phyloP scores from a whole-genome alignment of 768 basidiomycete species.

The Podaxis pistillaris region DNA sequence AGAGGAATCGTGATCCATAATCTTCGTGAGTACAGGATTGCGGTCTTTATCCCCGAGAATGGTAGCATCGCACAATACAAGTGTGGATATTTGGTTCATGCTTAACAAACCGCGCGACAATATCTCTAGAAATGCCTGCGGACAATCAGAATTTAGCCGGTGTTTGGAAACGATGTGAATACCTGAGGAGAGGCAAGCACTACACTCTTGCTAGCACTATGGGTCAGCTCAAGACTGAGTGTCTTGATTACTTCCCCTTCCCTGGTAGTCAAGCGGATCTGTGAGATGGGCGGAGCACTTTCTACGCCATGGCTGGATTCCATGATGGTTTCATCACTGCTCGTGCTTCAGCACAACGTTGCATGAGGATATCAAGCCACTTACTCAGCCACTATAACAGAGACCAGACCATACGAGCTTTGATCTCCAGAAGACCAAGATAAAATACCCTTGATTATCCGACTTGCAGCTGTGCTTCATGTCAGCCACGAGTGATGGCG shows the following conservation, averaged over 20 bases:
- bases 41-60: constrained; percentile 34
- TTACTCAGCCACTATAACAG: constrained; percentile 1
- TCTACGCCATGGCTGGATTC: neutral
- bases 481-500: neutral
- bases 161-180: neutral
- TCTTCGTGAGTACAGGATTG: constrained; percentile 32
- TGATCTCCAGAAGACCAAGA: neutral
- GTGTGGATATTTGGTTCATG: constrained; percentile 41
- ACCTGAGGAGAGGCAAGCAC: constrained; percentile 14
- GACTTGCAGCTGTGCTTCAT: neutral
- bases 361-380: neutral
- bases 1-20: constrained; percentile 47
- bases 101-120: constrained; percentile 34
- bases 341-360: neutral
- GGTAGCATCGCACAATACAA: constrained; percentile 46
- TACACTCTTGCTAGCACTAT: neutral
- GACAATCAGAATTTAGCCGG: neutral
- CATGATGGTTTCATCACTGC: neutral
- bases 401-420: neutral
- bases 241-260: neutral
- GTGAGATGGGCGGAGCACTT: neutral
- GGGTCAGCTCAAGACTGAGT: neutral
- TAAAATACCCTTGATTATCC: neutral
- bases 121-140: constrained; percentile 4
- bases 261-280: neutral